phyloP scores from a whole-genome alignment of 78 protist genomes.

The Dictyostelium firmibasis region DNA sequence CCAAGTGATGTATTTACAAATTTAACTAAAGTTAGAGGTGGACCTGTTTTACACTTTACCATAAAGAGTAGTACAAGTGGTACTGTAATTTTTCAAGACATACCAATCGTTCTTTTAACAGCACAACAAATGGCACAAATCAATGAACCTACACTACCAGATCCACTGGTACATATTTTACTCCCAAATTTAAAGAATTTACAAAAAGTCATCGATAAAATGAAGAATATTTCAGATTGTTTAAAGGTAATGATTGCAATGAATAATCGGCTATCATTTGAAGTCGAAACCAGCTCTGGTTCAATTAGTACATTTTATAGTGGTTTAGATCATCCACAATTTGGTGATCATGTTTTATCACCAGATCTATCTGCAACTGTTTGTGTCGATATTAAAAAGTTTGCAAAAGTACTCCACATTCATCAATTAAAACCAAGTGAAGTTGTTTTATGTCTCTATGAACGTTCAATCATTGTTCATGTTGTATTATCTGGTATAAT shows the following conservation, averaged over 20 bases:
- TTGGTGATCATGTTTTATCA: background rate
- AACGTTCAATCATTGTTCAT: constrained; percentile 11
- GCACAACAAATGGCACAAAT: constrained; percentile 30
- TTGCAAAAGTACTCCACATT: constrained; percentile 10
- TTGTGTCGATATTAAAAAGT: constrained; percentile 53
- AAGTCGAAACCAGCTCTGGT: constrained; percentile 36
- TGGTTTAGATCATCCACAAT: background rate
- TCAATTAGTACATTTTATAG: constrained; percentile 47
- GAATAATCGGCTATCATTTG: background rate
- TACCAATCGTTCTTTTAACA: constrained; percentile 37
- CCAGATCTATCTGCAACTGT: background rate
- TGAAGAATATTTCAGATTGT: constrained; percentile 52
- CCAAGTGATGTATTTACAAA: background rate
- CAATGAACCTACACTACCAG: constrained; percentile 24
- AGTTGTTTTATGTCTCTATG: constrained; percentile 40
- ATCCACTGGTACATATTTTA: background rate
- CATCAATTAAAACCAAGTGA: constrained; percentile 44
- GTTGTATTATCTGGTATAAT: background rate
- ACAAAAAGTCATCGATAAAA: constrained; percentile 24
- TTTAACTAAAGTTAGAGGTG: constrained; percentile 10
- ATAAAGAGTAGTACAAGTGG: background rate
- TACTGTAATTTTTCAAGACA: constrained; percentile 19
- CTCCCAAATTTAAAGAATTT: constrained; percentile 39
- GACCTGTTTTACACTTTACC: constrained; percentile 2
- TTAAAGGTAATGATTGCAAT: constrained; percentile 2